phyloP scores from a whole-genome alignment of 129 eudicot species.

The Apium graveolens region DNA sequence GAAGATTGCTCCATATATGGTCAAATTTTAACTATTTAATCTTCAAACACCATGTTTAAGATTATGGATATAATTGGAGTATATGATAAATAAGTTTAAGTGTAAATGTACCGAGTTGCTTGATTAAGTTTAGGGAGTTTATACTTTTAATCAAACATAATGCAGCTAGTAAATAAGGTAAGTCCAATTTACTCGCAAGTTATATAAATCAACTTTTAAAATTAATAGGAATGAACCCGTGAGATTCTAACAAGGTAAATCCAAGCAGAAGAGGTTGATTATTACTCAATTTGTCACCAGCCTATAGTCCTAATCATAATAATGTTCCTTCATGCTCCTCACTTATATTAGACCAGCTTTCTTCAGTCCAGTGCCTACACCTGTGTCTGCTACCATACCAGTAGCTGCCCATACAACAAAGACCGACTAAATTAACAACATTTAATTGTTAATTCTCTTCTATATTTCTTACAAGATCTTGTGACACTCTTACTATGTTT shows the following conservation, averaged over 20 bases:
- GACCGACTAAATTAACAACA: background rate
- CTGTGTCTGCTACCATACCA: background rate
- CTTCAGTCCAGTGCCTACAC: background rate
- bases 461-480: background rate
- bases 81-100: too few species aligned
- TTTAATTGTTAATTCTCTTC: background rate
- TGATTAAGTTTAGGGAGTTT: too few species aligned
- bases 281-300: background rate
- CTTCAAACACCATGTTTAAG: too few species aligned
- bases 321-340: background rate
- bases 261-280: background rate
- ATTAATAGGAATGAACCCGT: background rate
- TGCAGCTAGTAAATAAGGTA: too few species aligned
- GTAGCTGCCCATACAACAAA: background rate
- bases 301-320: conserved; percentile 3
- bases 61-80: too few species aligned
- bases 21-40: too few species aligned
- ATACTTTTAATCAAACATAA: too few species aligned
- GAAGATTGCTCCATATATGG: too few species aligned
- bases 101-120: too few species aligned
- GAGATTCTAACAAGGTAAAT: background rate
- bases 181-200: too few species aligned
- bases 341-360: background rate
- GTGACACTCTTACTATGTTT: background rate
- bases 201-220: too few species aligned